These are phyloP conservation scores for Salix arbutifolia DNA, from an alignment of 345 rosid species.

Conservation along the genomic window DNA sequence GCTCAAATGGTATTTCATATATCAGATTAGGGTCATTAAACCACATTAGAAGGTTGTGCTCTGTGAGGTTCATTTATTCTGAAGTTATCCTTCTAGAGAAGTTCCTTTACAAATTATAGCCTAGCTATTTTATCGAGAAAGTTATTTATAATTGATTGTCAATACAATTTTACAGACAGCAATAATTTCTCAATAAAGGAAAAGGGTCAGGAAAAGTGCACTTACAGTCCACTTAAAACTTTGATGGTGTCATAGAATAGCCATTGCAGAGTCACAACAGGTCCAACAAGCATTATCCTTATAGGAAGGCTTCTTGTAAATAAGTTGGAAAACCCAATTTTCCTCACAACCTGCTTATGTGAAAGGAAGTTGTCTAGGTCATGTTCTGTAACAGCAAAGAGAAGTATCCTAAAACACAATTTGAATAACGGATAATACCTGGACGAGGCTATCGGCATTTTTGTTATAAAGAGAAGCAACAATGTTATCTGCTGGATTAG, in stretches of 20 bases:
- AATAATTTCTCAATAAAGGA: neutral
- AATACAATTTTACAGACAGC: neutral
- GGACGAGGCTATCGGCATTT: slow-evolving; percentile 42
- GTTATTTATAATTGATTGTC: neutral
- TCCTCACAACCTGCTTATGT: slow-evolving; percentile 46
- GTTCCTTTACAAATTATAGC: neutral
- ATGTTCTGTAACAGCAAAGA: neutral
- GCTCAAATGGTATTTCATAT: too few relatives aligned
- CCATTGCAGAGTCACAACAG: slow-evolving; percentile 61
- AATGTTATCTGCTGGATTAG: slow-evolving; percentile 64
- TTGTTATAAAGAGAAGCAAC: slow-evolving; percentile 49
- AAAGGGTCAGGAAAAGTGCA: neutral
- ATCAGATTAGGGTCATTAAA: too few relatives aligned
- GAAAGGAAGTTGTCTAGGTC: slow-evolving; percentile 4
- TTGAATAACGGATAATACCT: slow-evolving; percentile 20
- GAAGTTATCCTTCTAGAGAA: neutral
- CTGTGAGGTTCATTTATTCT: too few relatives aligned
- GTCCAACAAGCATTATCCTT: slow-evolving; percentile 56
- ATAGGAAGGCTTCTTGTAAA: slow-evolving; percentile 64
- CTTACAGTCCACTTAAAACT: slow-evolving; percentile 62
- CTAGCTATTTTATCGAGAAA: neutral
- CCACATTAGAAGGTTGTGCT: too few relatives aligned
- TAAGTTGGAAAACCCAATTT: slow-evolving; percentile 49
- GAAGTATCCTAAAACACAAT: neutral
- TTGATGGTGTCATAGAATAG: slow-evolving; percentile 51